A percentile compares a stretch with the other conserved stretches of the same genome.
Evolutionary conservation across 2,329 filamentous ascomycete genomes (phyloP).

Genomic region (Aspergillus ruber): DNA sequence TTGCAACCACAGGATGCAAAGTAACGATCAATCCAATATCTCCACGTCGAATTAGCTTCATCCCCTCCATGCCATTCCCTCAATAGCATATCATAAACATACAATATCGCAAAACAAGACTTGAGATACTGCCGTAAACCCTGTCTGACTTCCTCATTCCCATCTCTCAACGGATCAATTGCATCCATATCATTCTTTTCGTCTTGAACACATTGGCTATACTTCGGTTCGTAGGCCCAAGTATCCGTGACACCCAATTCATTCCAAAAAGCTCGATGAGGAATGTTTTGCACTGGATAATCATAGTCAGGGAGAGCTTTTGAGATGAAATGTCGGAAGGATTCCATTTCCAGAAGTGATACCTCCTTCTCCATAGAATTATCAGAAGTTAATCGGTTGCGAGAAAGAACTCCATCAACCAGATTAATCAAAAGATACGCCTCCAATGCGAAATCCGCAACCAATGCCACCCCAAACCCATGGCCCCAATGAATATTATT

Average conservation of each 20-base stretch:
- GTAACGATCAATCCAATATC: background rate
- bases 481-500: constrained; percentile 1
- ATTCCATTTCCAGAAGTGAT: background rate
- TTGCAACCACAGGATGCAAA: background rate
- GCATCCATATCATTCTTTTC: background rate
- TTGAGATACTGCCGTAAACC: constrained; percentile 1
- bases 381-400: background rate
- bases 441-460: constrained; percentile 1
- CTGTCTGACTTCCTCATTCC: background rate
- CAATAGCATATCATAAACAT: constrained; percentile 2
- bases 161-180: background rate
- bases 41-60: background rate
- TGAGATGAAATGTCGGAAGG: background rate
- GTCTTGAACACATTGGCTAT: too few species aligned
- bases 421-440: constrained; percentile 2
- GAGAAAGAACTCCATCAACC: background rate
- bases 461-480: background rate
- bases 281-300: constrained; percentile 1
- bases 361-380: background rate
- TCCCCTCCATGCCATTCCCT: background rate
- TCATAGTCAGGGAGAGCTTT: background rate
- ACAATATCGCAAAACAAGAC: constrained; percentile 2
- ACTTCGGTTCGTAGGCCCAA: background rate
- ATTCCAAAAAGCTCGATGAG: constrained; percentile 2
- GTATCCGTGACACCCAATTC: background rate